Evolutionary conservation across 306 rosid species (phyloP).

Genomic region (Malus orientalis): DNA sequence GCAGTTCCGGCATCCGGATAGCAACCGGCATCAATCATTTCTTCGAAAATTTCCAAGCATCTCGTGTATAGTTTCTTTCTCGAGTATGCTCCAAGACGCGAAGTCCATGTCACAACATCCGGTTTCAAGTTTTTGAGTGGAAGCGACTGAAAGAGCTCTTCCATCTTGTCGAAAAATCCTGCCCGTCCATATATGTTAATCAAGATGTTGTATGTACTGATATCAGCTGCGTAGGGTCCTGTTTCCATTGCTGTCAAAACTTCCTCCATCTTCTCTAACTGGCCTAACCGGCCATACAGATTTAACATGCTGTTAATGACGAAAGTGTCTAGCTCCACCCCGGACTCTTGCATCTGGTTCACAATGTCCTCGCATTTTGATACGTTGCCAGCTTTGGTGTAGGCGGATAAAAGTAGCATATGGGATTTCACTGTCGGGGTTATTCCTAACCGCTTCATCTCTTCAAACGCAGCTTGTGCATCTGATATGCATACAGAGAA

Average conservation of each 20-base stretch:
- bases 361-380: slow-evolving; percentile 72
- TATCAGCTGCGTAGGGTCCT: slow-evolving; percentile 53
- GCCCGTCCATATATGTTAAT: slow-evolving; percentile 78
- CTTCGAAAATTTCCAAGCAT: slow-evolving; percentile 84
- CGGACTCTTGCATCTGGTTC: slow-evolving; percentile 60
- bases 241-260: slow-evolving; percentile 57
- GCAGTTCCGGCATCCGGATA: slow-evolving; percentile 91
- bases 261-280: slow-evolving; percentile 70
- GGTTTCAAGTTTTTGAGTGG: slow-evolving; percentile 53
- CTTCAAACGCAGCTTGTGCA: slow-evolving; percentile 66
- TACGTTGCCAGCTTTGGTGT: slow-evolving; percentile 59
- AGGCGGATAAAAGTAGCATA: slow-evolving; percentile 81
- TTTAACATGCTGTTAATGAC: slow-evolving; percentile 80
- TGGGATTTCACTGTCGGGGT: slow-evolving; percentile 92
- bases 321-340: slow-evolving; percentile 68
- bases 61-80: slow-evolving; percentile 65
- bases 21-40: slow-evolving; percentile 88
- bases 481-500: slow-evolving; percentile 24
- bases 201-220: slow-evolving; percentile 74
- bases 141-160: slow-evolving; percentile 49
- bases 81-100: slow-evolving; percentile 81
- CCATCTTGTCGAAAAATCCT: slow-evolving; percentile 73
- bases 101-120: slow-evolving; percentile 94
- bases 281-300: slow-evolving; percentile 73
- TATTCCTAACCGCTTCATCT: slow-evolving; percentile 76